Percentiles rank a stretch among this genome's conserved stretches.
phyloP scores from a whole-genome alignment of 108 stramenopile genomes.

The Skeletonema potamos region DNA sequence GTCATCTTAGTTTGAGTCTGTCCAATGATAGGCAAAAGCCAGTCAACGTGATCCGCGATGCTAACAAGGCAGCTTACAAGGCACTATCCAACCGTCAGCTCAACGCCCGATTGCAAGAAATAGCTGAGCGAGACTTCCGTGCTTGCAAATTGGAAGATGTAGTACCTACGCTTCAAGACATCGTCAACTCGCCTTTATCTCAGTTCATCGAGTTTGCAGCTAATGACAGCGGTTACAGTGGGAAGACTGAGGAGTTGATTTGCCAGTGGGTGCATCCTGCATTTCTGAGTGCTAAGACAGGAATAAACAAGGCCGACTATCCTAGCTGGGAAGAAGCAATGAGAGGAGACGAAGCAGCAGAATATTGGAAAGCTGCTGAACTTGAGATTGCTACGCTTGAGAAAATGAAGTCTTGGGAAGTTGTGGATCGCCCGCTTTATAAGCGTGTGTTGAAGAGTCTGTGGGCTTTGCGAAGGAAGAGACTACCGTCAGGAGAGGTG shows the following conservation, averaged over 20 bases:
- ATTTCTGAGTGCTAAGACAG: conserved; percentile 1
- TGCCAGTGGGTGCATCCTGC: neutral
- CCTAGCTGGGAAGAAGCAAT: conserved; percentile 47
- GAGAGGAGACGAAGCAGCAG: conserved; percentile 23
- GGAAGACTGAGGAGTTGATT: too few species aligned
- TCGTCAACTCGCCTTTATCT: neutral
- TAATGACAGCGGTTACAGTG: neutral
- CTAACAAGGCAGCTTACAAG: neutral
- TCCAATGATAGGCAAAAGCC: neutral
- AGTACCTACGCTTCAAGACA: neutral
- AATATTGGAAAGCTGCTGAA: conserved; percentile 34
- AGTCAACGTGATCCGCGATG: neutral
- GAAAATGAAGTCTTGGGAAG: conserved; percentile 36
- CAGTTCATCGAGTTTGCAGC: neutral
- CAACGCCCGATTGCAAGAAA: neutral
- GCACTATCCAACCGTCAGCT: neutral
- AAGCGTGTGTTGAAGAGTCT: neutral
- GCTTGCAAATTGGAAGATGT: neutral
- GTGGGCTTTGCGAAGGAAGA: conserved; percentile 38
- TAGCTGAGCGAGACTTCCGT: neutral
- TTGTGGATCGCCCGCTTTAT: conserved; percentile 18
- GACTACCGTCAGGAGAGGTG: conserved; percentile 11
- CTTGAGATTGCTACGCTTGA: conserved; percentile 27
- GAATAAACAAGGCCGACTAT: conserved; percentile 16
- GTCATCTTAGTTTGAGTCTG: neutral